phyloP scores from a whole-genome alignment of 2,329 filamentous ascomycete genomes.

The Alternaria gansuensis region DNA sequence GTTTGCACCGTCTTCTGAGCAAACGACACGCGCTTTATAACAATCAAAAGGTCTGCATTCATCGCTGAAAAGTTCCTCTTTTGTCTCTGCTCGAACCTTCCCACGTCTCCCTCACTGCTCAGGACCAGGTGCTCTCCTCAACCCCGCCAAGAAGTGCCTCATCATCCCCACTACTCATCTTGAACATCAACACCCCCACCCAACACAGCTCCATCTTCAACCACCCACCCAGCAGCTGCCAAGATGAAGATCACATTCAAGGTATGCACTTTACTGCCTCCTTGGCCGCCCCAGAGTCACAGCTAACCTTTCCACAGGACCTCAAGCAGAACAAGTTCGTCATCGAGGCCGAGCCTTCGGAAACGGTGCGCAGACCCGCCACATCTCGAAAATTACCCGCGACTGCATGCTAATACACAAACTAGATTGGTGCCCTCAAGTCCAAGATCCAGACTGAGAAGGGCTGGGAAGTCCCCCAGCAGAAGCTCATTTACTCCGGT shows the following conservation, averaged over 20 bases:
- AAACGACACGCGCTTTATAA: constrained; percentile 9
- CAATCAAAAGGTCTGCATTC: background rate
- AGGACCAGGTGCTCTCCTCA: constrained; percentile 12
- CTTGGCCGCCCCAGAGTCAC: constrained; percentile 12
- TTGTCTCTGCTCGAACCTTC: constrained; percentile 11
- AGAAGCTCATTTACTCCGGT: constrained; percentile 99
- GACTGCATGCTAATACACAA: constrained; percentile 23
- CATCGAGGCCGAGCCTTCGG: constrained; percentile 91
- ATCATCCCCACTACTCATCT: constrained; percentile 26
- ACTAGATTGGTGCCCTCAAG: constrained; percentile 87
- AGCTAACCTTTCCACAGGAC: constrained; percentile 68
- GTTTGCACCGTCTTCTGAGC: constrained; percentile 38
- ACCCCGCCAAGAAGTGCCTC: constrained; percentile 20
- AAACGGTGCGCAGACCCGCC: constrained; percentile 71
- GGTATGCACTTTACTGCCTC: constrained; percentile 53
- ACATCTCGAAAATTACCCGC: constrained; percentile 21
- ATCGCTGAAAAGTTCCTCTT: background rate
- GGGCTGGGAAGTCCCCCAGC: constrained; percentile 87
- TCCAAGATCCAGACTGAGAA: constrained; percentile 91
- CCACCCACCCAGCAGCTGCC: constrained; percentile 36
- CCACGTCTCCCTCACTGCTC: constrained; percentile 5
- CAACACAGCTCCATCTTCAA: constrained; percentile 33
- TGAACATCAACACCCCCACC: constrained; percentile 39
- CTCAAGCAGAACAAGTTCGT: constrained; percentile 98
- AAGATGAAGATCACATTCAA: constrained; percentile 77